These are phyloP conservation scores for Cucurbita maxima DNA, from an alignment of 306 rosid species.

Conservation along the genomic window DNA sequence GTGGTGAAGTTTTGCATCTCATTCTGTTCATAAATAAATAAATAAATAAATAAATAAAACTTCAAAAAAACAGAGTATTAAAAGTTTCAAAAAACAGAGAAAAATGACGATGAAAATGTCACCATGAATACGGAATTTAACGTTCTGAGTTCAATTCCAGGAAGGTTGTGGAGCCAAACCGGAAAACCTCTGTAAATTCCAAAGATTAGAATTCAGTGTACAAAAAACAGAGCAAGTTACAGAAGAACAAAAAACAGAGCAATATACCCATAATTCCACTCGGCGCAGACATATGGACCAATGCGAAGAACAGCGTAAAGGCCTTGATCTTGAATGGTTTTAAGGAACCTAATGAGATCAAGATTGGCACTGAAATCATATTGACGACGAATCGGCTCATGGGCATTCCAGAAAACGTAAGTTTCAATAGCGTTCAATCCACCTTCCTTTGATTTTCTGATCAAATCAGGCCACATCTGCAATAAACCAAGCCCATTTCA, in stretches of 20 bases:
- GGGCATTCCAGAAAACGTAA: conserved; percentile 38
- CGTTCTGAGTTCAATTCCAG: conserved; percentile 31
- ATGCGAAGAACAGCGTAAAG: conserved; percentile 47
- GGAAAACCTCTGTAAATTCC: conserved; percentile 30
- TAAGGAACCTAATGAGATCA: conserved; percentile 31
- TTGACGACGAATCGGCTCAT: conserved; percentile 27
- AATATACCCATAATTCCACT: conserved; percentile 46
- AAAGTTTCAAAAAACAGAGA: not conserved
- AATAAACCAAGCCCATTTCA: not conserved
- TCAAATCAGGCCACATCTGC: conserved; percentile 56
- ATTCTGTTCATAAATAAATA: conserved; percentile 12
- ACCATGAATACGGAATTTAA: conserved; percentile 34
- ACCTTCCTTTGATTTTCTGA: conserved; percentile 32
- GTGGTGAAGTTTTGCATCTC: conserved; percentile 46
- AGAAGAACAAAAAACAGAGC: not conserved
- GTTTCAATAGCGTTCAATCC: conserved; percentile 45
- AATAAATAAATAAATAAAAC: too few relatives aligned
- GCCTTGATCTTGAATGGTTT: conserved; percentile 33
- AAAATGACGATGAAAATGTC: not conserved
- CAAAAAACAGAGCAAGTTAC: not conserved
- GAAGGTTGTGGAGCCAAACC: conserved; percentile 44
- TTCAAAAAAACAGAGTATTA: not conserved
- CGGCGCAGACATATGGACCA: conserved; percentile 52
- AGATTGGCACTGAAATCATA: conserved; percentile 29
- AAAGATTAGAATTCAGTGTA: too few relatives aligned